A percentile compares a stretch with the other conserved stretches of the same genome.
Conservation (phyloP, 2,329 filamentous ascomycete species). For the Fusarium solani-melongenae region DNA sequence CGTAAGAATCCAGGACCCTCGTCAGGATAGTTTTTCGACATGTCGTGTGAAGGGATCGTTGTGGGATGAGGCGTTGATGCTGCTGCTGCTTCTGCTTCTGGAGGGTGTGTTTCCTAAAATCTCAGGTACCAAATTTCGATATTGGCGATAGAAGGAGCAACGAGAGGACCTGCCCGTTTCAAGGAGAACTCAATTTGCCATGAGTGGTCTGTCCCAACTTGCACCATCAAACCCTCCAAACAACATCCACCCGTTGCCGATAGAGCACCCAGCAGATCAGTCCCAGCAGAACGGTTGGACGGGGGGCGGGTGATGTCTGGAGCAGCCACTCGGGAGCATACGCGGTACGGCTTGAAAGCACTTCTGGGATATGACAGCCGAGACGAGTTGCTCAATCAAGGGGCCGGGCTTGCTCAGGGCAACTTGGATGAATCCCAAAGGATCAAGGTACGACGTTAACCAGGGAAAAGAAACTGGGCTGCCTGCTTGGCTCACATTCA, state of each 20-base stretch:
- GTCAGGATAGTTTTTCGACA: neutral
- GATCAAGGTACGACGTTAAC: slow-evolving; percentile 6
- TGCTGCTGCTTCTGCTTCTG: neutral
- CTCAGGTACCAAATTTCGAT: neutral
- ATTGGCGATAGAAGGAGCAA: neutral
- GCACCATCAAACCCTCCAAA: neutral
- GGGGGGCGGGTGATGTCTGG: slow-evolving; percentile 16
- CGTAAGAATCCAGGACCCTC: slow-evolving; percentile 1
- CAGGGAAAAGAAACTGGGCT: slow-evolving; percentile 15
- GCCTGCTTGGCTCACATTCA: slow-evolving; percentile 31
- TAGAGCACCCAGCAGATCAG: slow-evolving; percentile 13
- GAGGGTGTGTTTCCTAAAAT: neutral
- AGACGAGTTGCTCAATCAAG: slow-evolving; percentile 35
- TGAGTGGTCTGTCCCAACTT: neutral
- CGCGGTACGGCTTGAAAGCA: slow-evolving; percentile 12
- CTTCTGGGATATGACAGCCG: neutral
- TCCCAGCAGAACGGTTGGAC: slow-evolving; percentile 33
- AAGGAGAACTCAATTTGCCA: neutral
- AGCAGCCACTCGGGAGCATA: slow-evolving; percentile 28
- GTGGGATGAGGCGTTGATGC: neutral
- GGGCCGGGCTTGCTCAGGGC: neutral
- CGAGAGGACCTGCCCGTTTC: neutral
- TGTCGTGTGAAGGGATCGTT: neutral
- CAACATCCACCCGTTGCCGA: slow-evolving; percentile 1
- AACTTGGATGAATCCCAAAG: neutral